phyloP scores from a whole-genome alignment of 441 rosid species.

The Euphorbia celastroides region DNA sequence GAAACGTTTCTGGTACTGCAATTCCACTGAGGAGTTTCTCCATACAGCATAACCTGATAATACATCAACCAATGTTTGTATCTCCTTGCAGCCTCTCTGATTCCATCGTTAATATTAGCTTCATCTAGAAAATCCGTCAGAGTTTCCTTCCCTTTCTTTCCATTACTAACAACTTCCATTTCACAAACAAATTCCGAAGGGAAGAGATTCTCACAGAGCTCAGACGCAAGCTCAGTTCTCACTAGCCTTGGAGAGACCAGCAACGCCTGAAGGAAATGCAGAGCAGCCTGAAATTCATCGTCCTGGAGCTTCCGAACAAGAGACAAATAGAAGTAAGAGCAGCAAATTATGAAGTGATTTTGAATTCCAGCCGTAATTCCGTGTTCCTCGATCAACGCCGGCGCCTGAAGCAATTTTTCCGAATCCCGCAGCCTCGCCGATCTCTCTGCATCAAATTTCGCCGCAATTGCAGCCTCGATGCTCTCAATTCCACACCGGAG shows the following conservation, averaged over 20 bases:
- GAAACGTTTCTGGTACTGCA: conserved; percentile 21
- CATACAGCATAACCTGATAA: conserved; percentile 56
- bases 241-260: conserved; percentile 55
- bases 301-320: conserved; percentile 54
- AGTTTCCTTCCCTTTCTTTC: conserved; percentile 15
- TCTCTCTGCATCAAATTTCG: conserved; percentile 32
- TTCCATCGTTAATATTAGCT: conserved; percentile 26
- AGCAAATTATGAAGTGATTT: conserved; percentile 50
- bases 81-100: conserved; percentile 46
- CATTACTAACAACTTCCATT: conserved; percentile 6
- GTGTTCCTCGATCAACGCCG: conserved; percentile 79
- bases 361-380: conserved; percentile 62
- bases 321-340: conserved; percentile 73
- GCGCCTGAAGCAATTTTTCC: conserved; percentile 82
- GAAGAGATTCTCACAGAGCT: conserved; percentile 48
- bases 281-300: conserved; percentile 71
- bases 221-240: conserved; percentile 40
- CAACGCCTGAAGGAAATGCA: conserved; percentile 73
- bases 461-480: conserved; percentile 51
- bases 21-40: conserved; percentile 34
- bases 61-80: conserved; percentile 73
- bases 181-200: conserved; percentile 14
- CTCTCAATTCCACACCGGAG: conserved; percentile 73
- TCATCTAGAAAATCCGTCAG: conserved; percentile 4
- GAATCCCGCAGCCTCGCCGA: conserved; percentile 34